Evolutionary conservation across 495 filamentous ascomycete genomes (phyloP).

Genomic region (Haplographium delicatum): DNA sequence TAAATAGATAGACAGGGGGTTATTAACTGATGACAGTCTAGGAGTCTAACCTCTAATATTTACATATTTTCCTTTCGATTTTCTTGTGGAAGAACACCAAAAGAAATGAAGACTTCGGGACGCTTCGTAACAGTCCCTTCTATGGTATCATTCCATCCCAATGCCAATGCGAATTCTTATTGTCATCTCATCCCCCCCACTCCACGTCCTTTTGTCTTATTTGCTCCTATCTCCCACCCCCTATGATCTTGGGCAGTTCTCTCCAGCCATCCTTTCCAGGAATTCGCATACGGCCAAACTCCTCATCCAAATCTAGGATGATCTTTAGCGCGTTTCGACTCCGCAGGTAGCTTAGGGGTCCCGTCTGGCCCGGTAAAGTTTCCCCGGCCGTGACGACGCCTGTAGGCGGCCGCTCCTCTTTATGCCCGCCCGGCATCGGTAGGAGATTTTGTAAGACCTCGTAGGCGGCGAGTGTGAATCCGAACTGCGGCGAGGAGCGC

Average conservation of each 20-base stretch:
- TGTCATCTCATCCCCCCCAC: neutral
- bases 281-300: constrained; percentile 51
- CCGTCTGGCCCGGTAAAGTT: constrained; percentile 43
- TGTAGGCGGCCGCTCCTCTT: constrained; percentile 29
- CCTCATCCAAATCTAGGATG: constrained; percentile 87
- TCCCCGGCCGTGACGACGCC: constrained; percentile 34
- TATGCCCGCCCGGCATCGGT: constrained; percentile 68
- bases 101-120: too few species aligned
- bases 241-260: constrained; percentile 19
- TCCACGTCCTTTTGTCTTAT: too few species aligned
- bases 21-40: too few species aligned
- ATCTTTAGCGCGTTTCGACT: constrained; percentile 95
- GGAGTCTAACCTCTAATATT: too few species aligned
- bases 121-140: too few species aligned
- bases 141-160: too few species aligned
- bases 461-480: constrained; percentile 92
- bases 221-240: constrained; percentile 18
- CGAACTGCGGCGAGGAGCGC: constrained; percentile 93
- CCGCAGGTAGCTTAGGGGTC: constrained; percentile 73
- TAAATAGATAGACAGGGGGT: too few species aligned
- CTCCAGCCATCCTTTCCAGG: constrained; percentile 19
- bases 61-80: too few species aligned
- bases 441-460: constrained; percentile 81
- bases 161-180: too few species aligned
- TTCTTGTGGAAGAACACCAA: too few species aligned